Conservation (phyloP, 164 flowering plant species). For the Pachysandra terminalis region DNA sequence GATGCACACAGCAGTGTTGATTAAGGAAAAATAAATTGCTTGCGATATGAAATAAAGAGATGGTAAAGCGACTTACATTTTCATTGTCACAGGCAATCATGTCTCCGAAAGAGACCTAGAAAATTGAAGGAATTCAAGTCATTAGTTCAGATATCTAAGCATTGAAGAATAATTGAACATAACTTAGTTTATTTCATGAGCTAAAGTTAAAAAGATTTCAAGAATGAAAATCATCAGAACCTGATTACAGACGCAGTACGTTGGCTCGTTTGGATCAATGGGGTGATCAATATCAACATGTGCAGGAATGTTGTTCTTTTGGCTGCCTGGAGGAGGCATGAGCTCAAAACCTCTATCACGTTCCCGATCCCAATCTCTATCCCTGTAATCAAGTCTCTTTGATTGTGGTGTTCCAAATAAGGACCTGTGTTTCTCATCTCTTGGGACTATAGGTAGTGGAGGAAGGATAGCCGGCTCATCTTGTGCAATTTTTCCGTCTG, state of each 20-base stretch:
- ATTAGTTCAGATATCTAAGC: conserved; percentile 1
- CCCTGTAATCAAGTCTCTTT: conserved; percentile 66
- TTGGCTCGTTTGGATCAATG: conserved; percentile 98
- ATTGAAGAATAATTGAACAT: not conserved
- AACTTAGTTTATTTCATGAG: not conserved
- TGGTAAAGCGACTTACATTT: conserved; percentile 50
- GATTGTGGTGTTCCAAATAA: conserved; percentile 69
- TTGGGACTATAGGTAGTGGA: conserved; percentile 73
- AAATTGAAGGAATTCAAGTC: conserved; percentile 4
- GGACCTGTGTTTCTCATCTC: conserved; percentile 62
- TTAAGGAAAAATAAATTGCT: not conserved
- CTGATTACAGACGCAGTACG: conserved; percentile 97
- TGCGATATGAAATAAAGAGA: not conserved
- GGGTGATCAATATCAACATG: conserved; percentile 86
- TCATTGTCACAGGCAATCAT: conserved; percentile 99
- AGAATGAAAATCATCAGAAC: conserved; percentile 28
- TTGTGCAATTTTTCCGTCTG: conserved; percentile 83
- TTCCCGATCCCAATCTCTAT: conserved; percentile 89
- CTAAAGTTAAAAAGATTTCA: not conserved
- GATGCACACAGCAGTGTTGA: not conserved
- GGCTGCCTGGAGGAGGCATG: conserved; percentile 99
- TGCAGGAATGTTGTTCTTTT: conserved; percentile 61
- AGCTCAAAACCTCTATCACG: conserved; percentile 96
- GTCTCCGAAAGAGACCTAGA: conserved; percentile 95
- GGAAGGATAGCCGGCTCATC: conserved; percentile 96